Percentiles rank a stretch among this genome's conserved stretches.
Evolutionary conservation across 2,329 filamentous ascomycete species (phyloP).

Genomic region (Alternaria gaisen): DNA sequence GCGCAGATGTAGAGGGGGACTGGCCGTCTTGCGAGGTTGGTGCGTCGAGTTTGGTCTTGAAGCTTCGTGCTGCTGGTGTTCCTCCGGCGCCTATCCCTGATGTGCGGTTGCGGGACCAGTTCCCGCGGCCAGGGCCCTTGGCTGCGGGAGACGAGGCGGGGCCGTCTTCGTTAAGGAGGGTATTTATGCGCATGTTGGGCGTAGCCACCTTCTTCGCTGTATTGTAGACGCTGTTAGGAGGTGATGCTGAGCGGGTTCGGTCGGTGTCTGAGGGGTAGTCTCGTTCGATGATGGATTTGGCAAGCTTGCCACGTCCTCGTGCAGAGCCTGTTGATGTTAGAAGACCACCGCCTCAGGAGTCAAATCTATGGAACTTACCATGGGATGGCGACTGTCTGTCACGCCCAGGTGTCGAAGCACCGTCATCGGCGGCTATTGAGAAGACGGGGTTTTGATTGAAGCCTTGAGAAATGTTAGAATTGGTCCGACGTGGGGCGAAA

Average conservation of each 20-base stretch:
- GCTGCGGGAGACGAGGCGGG: constrained; percentile 42
- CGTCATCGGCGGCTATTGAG: constrained; percentile 52
- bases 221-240: constrained; percentile 53
- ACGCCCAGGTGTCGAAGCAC: constrained; percentile 50
- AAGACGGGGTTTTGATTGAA: constrained; percentile 55
- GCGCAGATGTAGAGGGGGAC: constrained; percentile 43
- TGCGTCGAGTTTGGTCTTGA: constrained; percentile 48
- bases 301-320: constrained; percentile 47
- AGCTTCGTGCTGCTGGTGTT: constrained; percentile 35
- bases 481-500: neutral
- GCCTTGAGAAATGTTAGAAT: constrained; percentile 30
- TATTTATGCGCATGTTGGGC: constrained; percentile 59
- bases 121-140: constrained; percentile 60
- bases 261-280: constrained; percentile 57
- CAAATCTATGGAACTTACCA: constrained; percentile 28
- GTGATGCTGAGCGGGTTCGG: constrained; percentile 57
- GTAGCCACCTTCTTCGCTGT: constrained; percentile 45
- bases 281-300: constrained; percentile 45
- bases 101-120: constrained; percentile 56
- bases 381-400: constrained; percentile 53
- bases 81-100: constrained; percentile 16
- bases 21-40: constrained; percentile 44
- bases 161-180: constrained; percentile 57
- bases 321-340: constrained; percentile 41
- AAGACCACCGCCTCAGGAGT: neutral